Conservation (phyloP, 2,329 filamentous ascomycete genomes). For the Arthrobotrys pseudoclavata region DNA sequence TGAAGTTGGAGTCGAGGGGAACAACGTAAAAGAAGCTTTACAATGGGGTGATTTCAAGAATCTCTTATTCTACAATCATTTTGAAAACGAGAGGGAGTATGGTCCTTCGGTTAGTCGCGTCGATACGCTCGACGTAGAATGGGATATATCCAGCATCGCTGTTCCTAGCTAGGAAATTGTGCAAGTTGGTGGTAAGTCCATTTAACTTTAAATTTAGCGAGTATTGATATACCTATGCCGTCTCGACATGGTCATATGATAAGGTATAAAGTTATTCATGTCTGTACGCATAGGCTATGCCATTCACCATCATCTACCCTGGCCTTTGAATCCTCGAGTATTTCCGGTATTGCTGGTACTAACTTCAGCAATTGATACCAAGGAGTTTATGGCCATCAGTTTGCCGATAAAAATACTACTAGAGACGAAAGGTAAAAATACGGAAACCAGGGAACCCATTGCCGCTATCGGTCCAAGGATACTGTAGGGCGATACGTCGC, state of each 20-base stretch:
- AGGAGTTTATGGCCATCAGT: conserved; percentile 54
- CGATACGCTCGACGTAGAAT: conserved; percentile 37
- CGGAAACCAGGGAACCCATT: conserved; percentile 24
- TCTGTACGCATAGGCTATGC: conserved; percentile 33
- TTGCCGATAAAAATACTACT: conserved; percentile 30
- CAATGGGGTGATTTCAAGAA: conserved; percentile 44
- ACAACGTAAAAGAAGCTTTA: neutral
- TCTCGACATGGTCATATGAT: too few species aligned
- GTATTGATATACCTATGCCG: too few species aligned
- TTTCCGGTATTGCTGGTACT: conserved; percentile 46
- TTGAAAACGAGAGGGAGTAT: conserved; percentile 45
- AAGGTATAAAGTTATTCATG: neutral
- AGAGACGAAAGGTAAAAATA: conserved; percentile 34
- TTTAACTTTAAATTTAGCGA: neutral
- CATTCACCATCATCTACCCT: conserved; percentile 50
- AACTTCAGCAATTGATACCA: conserved; percentile 14
- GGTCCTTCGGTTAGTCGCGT: conserved; percentile 46
- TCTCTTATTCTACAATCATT: conserved; percentile 37
- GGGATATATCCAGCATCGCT: conserved; percentile 6
- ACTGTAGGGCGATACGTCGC: conserved; percentile 49
- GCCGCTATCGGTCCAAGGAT: conserved; percentile 19
- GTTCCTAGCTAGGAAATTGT: conserved; percentile 41
- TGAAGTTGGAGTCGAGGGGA: neutral
- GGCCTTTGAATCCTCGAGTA: conserved; percentile 48
- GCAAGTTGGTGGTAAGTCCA: conserved; percentile 21